Percentiles rank a stretch among this genome's conserved stretches.
These are phyloP conservation scores for Leucosporidium scottii DNA, from an alignment of 768 basidiomycete genomes.

Conservation along the genomic window DNA sequence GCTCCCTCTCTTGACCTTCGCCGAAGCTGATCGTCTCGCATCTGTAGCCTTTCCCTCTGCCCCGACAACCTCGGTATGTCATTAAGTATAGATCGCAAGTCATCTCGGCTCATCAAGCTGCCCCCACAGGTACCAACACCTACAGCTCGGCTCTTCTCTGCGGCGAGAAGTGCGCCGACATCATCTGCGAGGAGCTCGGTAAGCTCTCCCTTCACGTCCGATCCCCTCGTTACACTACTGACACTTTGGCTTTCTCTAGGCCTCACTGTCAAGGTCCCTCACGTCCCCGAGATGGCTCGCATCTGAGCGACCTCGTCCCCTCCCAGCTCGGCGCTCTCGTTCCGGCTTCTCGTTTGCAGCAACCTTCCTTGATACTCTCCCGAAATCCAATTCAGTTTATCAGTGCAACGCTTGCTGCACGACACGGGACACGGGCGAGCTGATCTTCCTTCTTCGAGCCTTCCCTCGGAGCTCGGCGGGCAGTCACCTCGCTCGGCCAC, in stretches of 20 bases:
- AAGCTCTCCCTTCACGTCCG: not conserved
- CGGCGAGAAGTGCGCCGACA: conserved; percentile 13
- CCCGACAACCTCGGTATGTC: conserved; percentile 43
- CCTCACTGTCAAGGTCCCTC: not conserved
- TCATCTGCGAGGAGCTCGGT: conserved; percentile 1
- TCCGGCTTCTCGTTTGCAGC: no score
- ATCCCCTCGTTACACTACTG: no score
- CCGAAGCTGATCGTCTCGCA: not conserved
- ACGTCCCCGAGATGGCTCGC: conserved; percentile 1
- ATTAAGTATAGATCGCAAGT: not conserved
- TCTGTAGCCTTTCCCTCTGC: conserved; percentile 42
- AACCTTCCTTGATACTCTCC: no score
- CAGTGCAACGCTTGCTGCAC: no score
- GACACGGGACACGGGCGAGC: no score
- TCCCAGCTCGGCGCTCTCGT: no score
- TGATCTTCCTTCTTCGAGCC: no score
- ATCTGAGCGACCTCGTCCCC: no score
- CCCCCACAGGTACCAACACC: not conserved
- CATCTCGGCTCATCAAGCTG: not conserved
- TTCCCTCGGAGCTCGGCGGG: no score
- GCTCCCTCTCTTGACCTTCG: not conserved
- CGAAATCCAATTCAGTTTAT: no score
- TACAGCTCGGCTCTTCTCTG: conserved; percentile 11
- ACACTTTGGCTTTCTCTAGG: not conserved
- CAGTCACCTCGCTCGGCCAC: no score